A percentile compares a stretch with the other conserved stretches of the same genome.
Evolutionary conservation across 768 basidiomycete species (phyloP).

Genomic region (Lentinula raphanica): DNA sequence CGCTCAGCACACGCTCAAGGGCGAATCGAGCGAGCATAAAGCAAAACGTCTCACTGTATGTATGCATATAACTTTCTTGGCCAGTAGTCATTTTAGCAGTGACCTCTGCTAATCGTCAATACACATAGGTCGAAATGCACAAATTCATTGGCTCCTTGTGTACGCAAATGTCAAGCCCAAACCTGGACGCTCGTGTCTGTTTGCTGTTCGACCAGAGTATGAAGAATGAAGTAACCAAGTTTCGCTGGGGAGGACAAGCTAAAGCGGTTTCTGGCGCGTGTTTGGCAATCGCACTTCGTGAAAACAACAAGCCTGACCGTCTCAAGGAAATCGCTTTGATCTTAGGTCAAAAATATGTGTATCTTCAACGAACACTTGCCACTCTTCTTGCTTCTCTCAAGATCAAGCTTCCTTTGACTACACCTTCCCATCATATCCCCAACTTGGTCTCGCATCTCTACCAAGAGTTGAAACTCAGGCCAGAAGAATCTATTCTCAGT

Average conservation of each 20-base stretch:
- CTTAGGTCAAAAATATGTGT: background rate
- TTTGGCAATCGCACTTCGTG: background rate
- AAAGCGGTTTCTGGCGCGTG: background rate
- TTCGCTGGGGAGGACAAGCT: background rate
- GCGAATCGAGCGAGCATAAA: background rate
- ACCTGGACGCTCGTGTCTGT: background rate
- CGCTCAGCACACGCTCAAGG: background rate
- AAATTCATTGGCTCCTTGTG: background rate
- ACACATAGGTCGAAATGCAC: background rate
- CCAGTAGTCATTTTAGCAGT: background rate
- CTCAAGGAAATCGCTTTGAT: background rate
- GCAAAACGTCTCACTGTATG: background rate
- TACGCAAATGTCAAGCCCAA: background rate
- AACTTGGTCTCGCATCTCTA: background rate
- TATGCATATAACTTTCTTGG: no score
- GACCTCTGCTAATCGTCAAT: no score
- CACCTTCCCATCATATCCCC: background rate
- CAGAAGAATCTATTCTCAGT: background rate
- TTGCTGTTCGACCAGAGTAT: background rate
- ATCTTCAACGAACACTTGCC: background rate
- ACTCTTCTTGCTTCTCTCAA: background rate
- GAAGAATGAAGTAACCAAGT: background rate
- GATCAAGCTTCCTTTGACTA: background rate
- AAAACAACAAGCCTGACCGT: background rate
- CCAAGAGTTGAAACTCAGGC: background rate